Base-by-base conservation (phyloP, 1,284 basidiomycete genomes). In the Ganoderma resinaceum region DNA sequence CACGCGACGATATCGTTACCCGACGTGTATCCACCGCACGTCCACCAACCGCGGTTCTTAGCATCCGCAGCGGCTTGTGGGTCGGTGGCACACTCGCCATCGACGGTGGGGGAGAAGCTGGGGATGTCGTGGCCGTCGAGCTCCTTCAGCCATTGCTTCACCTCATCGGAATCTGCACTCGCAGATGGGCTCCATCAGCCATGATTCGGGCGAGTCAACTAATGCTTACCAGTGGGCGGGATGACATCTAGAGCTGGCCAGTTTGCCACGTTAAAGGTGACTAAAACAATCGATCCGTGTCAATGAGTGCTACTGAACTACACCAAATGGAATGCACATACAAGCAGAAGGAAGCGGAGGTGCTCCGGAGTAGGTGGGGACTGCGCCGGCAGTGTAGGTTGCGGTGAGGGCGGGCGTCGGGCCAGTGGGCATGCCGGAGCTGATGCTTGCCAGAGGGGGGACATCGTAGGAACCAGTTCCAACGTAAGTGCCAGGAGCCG, bases 11-110 rank as follows among this genome's bases (percentile, higher is more conserved):
- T 89, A 78, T 93, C 82, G 12, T 88, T 88, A 57, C 74, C 74
- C 31, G 93, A 86, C 8, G 93, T 94, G 79, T 87, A 89, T 46
- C 93, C 92, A 78, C 94, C 93, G 77, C 95, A 96, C n/a, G 95
- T 94, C 93, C 93, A 94, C 93, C 92, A 94, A 55, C 91, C 91
- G 73, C 89, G 87, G 68, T 79, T 80, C 11, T 86, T 82, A 52
- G 91, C 89, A 57, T 89, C 78, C 6, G 88, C 80, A 4, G 87
- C 89, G 16, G 89, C 86, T 3, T 79, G 80, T 38, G 91, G 86
- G 72, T 91, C 88, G 58, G 83, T 81, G 40, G 78, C 84, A 75
- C 92, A 92, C 26, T 90, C 87, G n/a, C 91, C 93, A 70, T 91
- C 89, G 33, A 78, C 77, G 1, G 89, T 91, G 4, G 86, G 87